Evolutionary conservation across 495 filamentous ascomycete genomes (phyloP), one percentile per base, ranked within the genome.

Genomic region (Glonium stellatum): DNA sequence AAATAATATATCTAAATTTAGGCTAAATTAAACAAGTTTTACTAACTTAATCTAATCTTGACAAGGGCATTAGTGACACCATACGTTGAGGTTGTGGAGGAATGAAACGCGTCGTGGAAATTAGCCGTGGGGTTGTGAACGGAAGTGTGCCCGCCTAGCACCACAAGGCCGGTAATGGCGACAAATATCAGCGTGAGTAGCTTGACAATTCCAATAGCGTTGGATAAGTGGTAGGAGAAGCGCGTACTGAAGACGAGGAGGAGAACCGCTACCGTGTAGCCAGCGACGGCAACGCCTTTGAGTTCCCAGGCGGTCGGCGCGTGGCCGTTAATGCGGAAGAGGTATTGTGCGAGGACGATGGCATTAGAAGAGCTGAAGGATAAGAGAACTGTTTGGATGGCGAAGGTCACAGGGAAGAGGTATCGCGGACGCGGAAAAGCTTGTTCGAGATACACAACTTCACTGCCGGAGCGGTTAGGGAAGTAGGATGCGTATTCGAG

Each of bases 401-500:
- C 83, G 64, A 84, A 86, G 0, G 82, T 71, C 0, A 79, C 80
- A 0, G 83, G 82, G 35, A 86, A 80, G 48, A 87, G 76, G 59
- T 82, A 84, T 47, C 74, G 77, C 3, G 84, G 84, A 22, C 81
- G 71, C 0, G 82, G 84, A 62, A 77, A 87, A 3, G 81, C 78
- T 64, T 86, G 84, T 65, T 87, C 84, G 1, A 86, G 76, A 57
- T 85, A 87, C 4, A 84, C 82, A 8, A 84, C 82, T 60, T 87
- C 81, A 0, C 81, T 76, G 1, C 84, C 84, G 2, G 82, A 85
- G 19, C 84, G 78, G 67, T 80, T 84, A 5, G 84, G 84, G 51
- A 86, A 86, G 60, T 80, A 85, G 0, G 79, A 72, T 1, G 82
- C 78, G 15, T 80, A 78, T 63, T 87, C 84, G 46, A 86, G 76